Evolutionary conservation across 345 rosid genomes (phyloP).

Genomic region (Clarkia xantiana): DNA sequence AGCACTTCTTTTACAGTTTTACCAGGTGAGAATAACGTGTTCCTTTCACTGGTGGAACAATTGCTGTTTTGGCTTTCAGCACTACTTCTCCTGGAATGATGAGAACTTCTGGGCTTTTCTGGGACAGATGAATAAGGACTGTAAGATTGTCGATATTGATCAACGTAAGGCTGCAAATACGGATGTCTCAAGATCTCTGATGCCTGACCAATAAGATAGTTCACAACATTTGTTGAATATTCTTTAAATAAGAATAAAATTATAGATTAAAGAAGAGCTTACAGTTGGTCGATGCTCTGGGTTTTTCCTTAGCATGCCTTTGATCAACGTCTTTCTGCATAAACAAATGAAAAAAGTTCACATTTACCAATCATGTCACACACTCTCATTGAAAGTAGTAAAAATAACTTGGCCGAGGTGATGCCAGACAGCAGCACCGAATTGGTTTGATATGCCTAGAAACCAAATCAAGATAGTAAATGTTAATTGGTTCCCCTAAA

Average conservation of each 20-base stretch:
- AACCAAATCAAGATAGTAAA: too few species aligned
- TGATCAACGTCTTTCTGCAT: slow-evolving; percentile 74
- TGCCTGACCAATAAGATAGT: slow-evolving; percentile 39
- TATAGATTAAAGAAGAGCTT: slow-evolving; percentile 23
- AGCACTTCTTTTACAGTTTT: slow-evolving; percentile 23
- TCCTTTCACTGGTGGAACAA: slow-evolving; percentile 67
- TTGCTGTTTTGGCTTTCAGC: slow-evolving; percentile 89
- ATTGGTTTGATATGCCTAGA: too few species aligned
- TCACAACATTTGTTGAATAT: slow-evolving; percentile 4
- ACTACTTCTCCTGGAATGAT: slow-evolving; percentile 42
- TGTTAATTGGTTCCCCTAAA: slow-evolving; percentile 1
- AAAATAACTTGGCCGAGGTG: neutral
- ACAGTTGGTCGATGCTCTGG: slow-evolving; percentile 97
- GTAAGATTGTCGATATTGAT: slow-evolving; percentile 54
- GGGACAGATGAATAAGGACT: slow-evolving; percentile 26
- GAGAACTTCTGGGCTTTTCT: slow-evolving; percentile 38
- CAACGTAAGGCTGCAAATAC: slow-evolving; percentile 80
- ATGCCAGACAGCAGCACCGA: too few species aligned
- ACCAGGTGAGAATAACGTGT: slow-evolving; percentile 52
- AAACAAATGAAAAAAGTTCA: slow-evolving; percentile 9
- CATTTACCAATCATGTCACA: neutral
- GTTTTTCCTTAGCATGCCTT: slow-evolving; percentile 91
- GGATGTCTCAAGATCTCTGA: slow-evolving; percentile 94
- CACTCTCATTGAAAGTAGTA: too few species aligned
- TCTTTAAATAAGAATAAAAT: neutral